phyloP scores from a whole-genome alignment of 306 rosid species.

The Pachyrhizus erosus region DNA sequence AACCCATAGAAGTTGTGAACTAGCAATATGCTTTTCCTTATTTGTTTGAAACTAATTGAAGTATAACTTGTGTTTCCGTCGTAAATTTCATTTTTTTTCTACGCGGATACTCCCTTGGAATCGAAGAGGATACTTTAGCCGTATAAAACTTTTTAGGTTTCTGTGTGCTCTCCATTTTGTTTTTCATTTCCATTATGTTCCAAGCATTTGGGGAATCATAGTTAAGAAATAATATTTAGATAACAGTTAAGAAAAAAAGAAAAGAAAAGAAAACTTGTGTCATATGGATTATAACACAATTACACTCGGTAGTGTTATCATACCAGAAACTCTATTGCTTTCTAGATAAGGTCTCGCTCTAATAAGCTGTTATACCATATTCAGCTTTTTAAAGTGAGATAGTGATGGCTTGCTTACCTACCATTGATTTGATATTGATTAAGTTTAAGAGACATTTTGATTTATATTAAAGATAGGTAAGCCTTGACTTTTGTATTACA shows the following conservation, averaged over 20 bases:
- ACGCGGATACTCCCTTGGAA: no score
- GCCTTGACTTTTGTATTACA: no score
- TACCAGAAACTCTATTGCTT: background rate
- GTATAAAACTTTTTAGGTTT: no score
- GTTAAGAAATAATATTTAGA: background rate
- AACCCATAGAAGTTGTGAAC: background rate
- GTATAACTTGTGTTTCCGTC: background rate
- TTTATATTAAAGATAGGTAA: background rate
- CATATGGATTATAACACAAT: no score
- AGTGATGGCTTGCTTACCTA: background rate
- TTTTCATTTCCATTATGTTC: background rate
- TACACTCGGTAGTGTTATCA: background rate
- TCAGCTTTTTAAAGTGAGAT: background rate
- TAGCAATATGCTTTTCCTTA: background rate
- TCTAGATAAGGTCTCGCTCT: background rate
- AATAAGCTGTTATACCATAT: background rate
- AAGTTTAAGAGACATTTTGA: background rate
- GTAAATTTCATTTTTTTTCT: no score
- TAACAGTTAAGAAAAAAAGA: background rate
- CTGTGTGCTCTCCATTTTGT: no score
- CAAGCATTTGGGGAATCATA: background rate
- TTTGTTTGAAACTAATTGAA: background rate
- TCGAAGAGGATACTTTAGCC: no score
- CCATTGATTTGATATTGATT: background rate
- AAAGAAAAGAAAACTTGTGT: no score